Evolutionary conservation across 2,329 filamentous ascomycete species (phyloP).

Genomic region (Fusarium xylarioides): DNA sequence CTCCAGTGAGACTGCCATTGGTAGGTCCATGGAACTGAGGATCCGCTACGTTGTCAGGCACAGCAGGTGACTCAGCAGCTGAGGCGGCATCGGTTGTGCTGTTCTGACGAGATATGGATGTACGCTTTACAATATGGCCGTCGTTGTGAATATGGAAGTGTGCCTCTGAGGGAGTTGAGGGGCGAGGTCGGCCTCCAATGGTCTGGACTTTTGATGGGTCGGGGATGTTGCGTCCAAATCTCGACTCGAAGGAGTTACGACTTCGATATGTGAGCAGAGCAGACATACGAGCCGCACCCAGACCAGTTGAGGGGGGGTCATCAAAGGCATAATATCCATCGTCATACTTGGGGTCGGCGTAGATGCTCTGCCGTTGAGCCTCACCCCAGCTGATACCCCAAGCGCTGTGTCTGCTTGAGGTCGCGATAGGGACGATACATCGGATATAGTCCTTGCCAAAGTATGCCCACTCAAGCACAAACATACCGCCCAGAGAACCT

Average conservation of each 20-base stretch:
- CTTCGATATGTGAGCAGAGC: slow-evolving; percentile 95
- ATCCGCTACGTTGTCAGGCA: slow-evolving; percentile 50
- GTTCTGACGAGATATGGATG: slow-evolving; percentile 58
- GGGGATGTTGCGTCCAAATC: slow-evolving; percentile 92
- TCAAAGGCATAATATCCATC: slow-evolving; percentile 93
- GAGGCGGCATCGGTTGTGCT: slow-evolving; percentile 49
- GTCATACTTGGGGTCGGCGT: slow-evolving; percentile 97
- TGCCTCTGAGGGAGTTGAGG: slow-evolving; percentile 71
- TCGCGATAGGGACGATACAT: slow-evolving; percentile 83
- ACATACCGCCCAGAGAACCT: slow-evolving; percentile 88
- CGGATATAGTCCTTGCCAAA: slow-evolving; percentile 87
- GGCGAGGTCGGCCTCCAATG: slow-evolving; percentile 74
- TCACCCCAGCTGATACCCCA: slow-evolving; percentile 95
- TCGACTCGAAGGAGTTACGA: slow-evolving; percentile 94
- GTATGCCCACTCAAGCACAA: slow-evolving; percentile 92
- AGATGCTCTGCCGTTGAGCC: slow-evolving; percentile 91
- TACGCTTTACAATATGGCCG: slow-evolving; percentile 72
- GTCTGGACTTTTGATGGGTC: slow-evolving; percentile 85
- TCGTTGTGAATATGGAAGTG: slow-evolving; percentile 87
- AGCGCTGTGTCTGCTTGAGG: slow-evolving; percentile 83
- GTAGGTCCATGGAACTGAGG: slow-evolving; percentile 77
- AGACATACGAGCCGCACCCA: slow-evolving; percentile 96
- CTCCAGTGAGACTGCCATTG: slow-evolving; percentile 58
- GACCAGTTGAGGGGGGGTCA: slow-evolving; percentile 85
- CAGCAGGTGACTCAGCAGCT: slow-evolving; percentile 39